phyloP scores from a whole-genome alignment of 2,329 filamentous ascomycete species.

The Sclerotinia glacialis region DNA sequence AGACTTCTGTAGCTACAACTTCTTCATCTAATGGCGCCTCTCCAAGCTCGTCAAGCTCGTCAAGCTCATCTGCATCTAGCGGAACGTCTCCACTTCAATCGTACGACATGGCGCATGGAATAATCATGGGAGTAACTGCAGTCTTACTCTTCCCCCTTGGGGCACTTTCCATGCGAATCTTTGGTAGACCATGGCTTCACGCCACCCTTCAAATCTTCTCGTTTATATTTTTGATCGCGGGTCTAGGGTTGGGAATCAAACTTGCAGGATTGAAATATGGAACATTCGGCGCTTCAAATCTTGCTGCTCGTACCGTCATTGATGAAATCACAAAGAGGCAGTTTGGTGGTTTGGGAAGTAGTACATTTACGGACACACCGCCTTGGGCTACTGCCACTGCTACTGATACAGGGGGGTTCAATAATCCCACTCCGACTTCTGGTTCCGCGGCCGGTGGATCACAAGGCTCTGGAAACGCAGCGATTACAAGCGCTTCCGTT shows the following conservation, averaged over 20 bases:
- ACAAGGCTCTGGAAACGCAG: neutral
- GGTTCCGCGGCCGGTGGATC: neutral
- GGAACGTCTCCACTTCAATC: conserved; percentile 11
- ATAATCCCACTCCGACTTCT: neutral
- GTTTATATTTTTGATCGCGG: conserved; percentile 58
- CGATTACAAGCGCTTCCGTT: neutral
- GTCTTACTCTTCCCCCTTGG: conserved; percentile 59
- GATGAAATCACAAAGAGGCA: neutral
- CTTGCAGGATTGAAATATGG: conserved; percentile 43
- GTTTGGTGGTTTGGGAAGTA: conserved; percentile 12
- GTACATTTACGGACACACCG: neutral
- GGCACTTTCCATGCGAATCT: conserved; percentile 57
- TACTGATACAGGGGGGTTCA: neutral
- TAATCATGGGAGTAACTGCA: conserved; percentile 60
- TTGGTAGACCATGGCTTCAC: conserved; percentile 53
- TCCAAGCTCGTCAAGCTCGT: neutral
- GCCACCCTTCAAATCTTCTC: conserved; percentile 53
- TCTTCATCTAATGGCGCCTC: conserved; percentile 18
- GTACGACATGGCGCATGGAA: conserved; percentile 49
- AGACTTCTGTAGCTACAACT: conserved; percentile 16
- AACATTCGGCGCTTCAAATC: neutral
- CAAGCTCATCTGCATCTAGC: neutral
- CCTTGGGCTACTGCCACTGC: conserved; percentile 16
- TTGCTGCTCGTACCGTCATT: neutral
- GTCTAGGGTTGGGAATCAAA: conserved; percentile 56